Conservation (phyloP, 2,329 filamentous ascomycete species). For the Phaeosphaeria sp. region DNA sequence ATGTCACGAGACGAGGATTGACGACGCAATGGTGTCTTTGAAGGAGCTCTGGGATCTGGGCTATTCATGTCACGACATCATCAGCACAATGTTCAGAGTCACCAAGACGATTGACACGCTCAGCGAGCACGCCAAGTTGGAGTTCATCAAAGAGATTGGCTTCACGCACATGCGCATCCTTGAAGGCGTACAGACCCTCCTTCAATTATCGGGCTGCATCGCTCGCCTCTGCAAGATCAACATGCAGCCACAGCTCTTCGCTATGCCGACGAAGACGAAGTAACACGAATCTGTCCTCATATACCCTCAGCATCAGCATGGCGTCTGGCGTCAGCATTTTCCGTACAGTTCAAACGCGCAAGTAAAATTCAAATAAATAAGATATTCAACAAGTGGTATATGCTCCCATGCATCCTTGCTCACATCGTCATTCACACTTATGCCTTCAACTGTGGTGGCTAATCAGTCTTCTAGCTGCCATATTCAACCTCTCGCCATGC, state of each 20-base stretch:
- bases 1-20: constrained; percentile 90
- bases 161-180: constrained; percentile 99
- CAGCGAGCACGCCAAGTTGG: constrained; percentile 92
- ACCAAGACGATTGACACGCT: constrained; percentile 93
- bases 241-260: constrained; percentile 89
- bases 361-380: neutral
- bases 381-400: neutral
- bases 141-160: constrained; percentile 98
- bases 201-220: constrained; percentile 92
- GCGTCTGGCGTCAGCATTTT: constrained; percentile 30
- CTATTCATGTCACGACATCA: constrained; percentile 98
- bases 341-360: neutral
- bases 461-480: neutral
- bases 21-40: constrained; percentile 82
- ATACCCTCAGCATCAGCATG: constrained; percentile 38
- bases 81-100: constrained; percentile 98
- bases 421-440: neutral
- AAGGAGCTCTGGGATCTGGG: constrained; percentile 93
- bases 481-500: neutral
- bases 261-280: constrained; percentile 39
- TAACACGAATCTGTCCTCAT: constrained; percentile 9
- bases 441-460: neutral
- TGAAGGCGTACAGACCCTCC: constrained; percentile 93
- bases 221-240: constrained; percentile 92
- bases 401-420: neutral